Percentiles rank a stretch among this genome's conserved stretches.
phyloP scores from a whole-genome alignment of 164 flowering plant genomes.

The Buxus sempervirens region DNA sequence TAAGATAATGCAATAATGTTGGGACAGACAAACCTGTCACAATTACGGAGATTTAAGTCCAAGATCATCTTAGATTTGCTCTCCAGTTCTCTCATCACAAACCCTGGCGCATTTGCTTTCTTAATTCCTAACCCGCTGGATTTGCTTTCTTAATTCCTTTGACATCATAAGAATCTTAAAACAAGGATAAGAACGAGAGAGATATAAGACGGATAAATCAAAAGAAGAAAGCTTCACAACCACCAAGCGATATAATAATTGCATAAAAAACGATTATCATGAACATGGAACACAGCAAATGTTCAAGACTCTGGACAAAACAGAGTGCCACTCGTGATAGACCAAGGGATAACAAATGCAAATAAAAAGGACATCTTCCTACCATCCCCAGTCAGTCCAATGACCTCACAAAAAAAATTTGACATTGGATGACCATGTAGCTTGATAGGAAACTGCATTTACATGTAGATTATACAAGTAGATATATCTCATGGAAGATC shows the following conservation, averaged over 20 bases:
- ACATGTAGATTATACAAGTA: conserved; percentile 12
- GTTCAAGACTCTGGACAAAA: too few species aligned
- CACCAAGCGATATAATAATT: too few species aligned
- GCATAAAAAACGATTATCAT: not conserved
- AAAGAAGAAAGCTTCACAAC: not conserved
- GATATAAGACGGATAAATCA: not conserved
- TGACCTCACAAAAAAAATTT: conserved; percentile 14
- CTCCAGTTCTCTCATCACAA: too few species aligned
- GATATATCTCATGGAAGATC: not conserved
- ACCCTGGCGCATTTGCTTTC: too few species aligned
- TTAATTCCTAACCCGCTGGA: too few species aligned
- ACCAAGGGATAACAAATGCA: not conserved
- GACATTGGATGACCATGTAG: conserved; percentile 20
- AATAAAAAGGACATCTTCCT: not conserved
- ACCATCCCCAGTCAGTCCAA: conserved; percentile 18
- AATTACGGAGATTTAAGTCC: too few species aligned
- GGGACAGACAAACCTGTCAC: too few species aligned
- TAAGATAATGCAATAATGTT: too few species aligned
- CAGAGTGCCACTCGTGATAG: too few species aligned
- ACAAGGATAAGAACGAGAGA: not conserved
- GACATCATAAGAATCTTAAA: too few species aligned
- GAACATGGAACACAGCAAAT: not conserved
- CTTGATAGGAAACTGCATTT: conserved; percentile 18
- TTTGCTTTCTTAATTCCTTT: too few species aligned
- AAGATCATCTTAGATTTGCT: too few species aligned